Percentiles rank a stretch among this genome's conserved stretches.
Evolutionary conservation across 202 grass and related monocot genomes (phyloP).

Genomic region (Zoysia matrella): DNA sequence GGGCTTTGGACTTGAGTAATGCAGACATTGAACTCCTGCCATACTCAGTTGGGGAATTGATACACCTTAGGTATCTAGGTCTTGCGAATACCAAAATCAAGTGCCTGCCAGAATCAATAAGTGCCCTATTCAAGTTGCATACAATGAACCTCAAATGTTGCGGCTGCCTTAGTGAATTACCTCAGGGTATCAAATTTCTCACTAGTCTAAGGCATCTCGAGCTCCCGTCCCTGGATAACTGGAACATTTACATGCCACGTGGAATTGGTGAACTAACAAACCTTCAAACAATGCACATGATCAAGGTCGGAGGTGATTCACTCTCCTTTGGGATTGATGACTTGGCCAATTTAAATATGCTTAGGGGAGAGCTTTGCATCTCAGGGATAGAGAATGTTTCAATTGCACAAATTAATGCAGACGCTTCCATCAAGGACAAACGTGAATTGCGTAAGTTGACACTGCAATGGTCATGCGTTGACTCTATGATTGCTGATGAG

Average conservation of each 20-base stretch:
- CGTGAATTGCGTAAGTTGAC: constrained; percentile 40
- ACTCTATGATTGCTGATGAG: constrained; percentile 29
- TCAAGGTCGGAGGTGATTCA: constrained; percentile 44
- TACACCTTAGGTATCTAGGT: constrained; percentile 46
- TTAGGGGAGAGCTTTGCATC: constrained; percentile 50
- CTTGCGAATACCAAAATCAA: constrained; percentile 49
- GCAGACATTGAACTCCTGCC: constrained; percentile 32
- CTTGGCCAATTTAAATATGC: constrained; percentile 43
- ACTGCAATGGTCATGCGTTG: constrained; percentile 35
- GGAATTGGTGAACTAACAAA: constrained; percentile 54
- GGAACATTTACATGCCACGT: constrained; percentile 40
- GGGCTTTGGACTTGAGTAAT: constrained; percentile 47
- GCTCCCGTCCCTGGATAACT: constrained; percentile 16
- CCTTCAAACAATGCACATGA: constrained; percentile 48
- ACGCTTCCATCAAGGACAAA: constrained; percentile 41
- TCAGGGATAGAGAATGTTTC: constrained; percentile 46
- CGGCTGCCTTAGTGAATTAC: constrained; percentile 4
- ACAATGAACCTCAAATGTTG: constrained; percentile 52
- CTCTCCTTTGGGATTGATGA: constrained; percentile 46
- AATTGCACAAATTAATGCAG: constrained; percentile 25
- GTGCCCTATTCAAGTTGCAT: constrained; percentile 48
- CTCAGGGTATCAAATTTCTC: constrained; percentile 30
- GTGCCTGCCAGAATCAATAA: constrained; percentile 46
- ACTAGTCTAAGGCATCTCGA: constrained; percentile 60
- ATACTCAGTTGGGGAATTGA: constrained; percentile 35